Conservation (phyloP, 2,329 filamentous ascomycete species). For the Aspergillus sp. region DNA sequence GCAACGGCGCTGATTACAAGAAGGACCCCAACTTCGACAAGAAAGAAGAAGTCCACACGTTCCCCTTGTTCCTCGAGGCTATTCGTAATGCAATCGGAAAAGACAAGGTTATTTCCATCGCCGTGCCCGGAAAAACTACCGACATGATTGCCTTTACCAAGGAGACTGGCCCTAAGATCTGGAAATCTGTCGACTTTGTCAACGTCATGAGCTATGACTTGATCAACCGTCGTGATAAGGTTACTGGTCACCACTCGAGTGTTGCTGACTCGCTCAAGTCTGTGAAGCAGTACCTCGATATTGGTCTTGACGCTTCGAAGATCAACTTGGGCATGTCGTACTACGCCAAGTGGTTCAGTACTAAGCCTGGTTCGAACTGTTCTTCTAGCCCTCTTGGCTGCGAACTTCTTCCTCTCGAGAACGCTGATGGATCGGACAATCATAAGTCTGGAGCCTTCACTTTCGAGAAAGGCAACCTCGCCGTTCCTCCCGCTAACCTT, state of each 20-base stretch:
- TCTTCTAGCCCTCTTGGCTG: constrained; percentile 51
- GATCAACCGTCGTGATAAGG: constrained; percentile 63
- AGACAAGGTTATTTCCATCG: constrained; percentile 60
- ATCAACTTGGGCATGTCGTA: constrained; percentile 65
- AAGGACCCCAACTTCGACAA: constrained; percentile 55
- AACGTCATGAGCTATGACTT: constrained; percentile 71
- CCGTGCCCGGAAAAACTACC: constrained; percentile 57
- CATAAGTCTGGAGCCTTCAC: constrained; percentile 49
- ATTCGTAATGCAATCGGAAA: constrained; percentile 55
- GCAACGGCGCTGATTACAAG: constrained; percentile 68
- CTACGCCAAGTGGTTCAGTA: constrained; percentile 65
- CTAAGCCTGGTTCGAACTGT: constrained; percentile 46
- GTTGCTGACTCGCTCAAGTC: constrained; percentile 51
- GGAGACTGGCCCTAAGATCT: constrained; percentile 55
- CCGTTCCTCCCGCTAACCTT: constrained; percentile 18
- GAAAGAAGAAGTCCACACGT: constrained; percentile 56
- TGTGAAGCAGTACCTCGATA: constrained; percentile 55
- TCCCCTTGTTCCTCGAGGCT: constrained; percentile 55
- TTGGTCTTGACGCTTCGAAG: constrained; percentile 52
- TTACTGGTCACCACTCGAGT: constrained; percentile 63
- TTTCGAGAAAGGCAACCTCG: constrained; percentile 38
- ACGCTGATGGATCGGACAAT: constrained; percentile 55
- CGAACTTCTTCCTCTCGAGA: constrained; percentile 55
- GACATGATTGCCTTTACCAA: constrained; percentile 67
- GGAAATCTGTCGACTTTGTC: constrained; percentile 58